Conservation (phyloP, 148 eudicot species). For the Mesembryanthemum crystallinum region DNA sequence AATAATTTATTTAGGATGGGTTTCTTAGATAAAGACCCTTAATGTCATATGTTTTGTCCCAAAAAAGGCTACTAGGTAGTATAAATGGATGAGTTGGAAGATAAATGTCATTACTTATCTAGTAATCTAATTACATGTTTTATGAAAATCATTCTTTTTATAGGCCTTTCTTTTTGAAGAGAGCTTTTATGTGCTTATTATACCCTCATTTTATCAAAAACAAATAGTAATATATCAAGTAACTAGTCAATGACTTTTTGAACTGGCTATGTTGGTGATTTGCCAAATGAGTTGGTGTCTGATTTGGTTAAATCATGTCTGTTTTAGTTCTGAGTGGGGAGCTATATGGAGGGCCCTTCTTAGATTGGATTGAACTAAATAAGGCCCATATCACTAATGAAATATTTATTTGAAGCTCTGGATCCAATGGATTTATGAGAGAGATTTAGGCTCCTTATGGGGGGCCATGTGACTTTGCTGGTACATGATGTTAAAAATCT, state of each 20-base stretch:
- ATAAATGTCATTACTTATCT: too few species aligned
- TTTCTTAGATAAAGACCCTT: too few species aligned
- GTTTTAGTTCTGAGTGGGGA: background rate
- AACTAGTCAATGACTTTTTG: background rate
- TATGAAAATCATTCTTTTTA: too few species aligned
- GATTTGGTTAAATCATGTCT: background rate
- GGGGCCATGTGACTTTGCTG: conserved; percentile 21
- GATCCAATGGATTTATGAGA: conserved; percentile 1
- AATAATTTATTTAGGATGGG: too few species aligned
- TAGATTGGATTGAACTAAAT: conserved; percentile 8
- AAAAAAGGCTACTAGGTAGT: too few species aligned
- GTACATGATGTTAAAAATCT: conserved; percentile 4
- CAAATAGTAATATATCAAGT: background rate
- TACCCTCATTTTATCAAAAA: background rate
- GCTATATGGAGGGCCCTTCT: background rate
- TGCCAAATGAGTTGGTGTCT: background rate
- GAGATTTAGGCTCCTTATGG: background rate
- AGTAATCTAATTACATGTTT: too few species aligned
- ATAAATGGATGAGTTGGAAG: too few species aligned
- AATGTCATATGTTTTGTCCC: too few species aligned
- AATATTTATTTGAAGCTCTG: background rate
- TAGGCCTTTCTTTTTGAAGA: too few species aligned
- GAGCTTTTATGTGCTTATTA: too few species aligned
- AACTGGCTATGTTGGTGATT: background rate
- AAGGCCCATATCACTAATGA: conserved; percentile 6